Percentiles rank a stretch among this genome's conserved stretches.
These are phyloP conservation scores for Phytopythium delawarense DNA, from an alignment of 352 stramenopile species.

Conservation along the genomic window DNA sequence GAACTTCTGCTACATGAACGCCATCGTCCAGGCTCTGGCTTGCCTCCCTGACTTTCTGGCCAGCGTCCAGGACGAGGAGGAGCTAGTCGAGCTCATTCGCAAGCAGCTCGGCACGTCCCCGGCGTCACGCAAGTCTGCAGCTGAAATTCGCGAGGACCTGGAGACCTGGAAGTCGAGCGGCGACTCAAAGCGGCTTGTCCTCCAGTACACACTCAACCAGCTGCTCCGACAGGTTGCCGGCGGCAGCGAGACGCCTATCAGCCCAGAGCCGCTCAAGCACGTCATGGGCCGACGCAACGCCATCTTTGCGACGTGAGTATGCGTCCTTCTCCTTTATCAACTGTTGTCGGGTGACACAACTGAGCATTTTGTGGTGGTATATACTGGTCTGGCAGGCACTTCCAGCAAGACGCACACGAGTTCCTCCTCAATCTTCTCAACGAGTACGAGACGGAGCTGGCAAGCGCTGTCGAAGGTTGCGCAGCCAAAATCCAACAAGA, in stretches of 20 bases:
- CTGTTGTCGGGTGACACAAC: slow-evolving; percentile 6
- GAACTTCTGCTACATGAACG: slow-evolving; percentile 94
- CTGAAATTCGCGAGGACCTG: slow-evolving; percentile 44
- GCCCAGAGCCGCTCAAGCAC: slow-evolving; percentile 72
- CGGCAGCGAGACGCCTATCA: slow-evolving; percentile 67
- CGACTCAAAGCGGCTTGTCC: slow-evolving; percentile 42
- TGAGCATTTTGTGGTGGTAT: slow-evolving; percentile 6
- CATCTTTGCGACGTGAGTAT: slow-evolving; percentile 80
- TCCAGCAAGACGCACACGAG: slow-evolving; percentile 86
- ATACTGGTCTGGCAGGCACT: slow-evolving; percentile 33
- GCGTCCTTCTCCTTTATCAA: background rate
- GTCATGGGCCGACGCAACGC: slow-evolving; percentile 74
- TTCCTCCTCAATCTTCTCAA: slow-evolving; percentile 83
- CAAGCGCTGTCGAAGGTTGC: slow-evolving; percentile 34
- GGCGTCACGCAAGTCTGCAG: slow-evolving; percentile 24
- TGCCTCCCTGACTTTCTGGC: slow-evolving; percentile 63
- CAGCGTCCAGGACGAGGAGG: slow-evolving; percentile 48
- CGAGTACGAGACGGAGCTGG: slow-evolving; percentile 82
- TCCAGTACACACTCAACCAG: slow-evolving; percentile 54
- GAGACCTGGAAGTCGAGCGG: slow-evolving; percentile 44
- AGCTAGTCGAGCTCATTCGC: slow-evolving; percentile 49
- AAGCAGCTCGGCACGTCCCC: slow-evolving; percentile 24
- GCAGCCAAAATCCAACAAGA: slow-evolving; percentile 14
- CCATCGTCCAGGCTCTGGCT: slow-evolving; percentile 84
- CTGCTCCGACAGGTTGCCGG: slow-evolving; percentile 57